A percentile compares a stretch with the other conserved stretches of the same genome.
Evolutionary conservation across 352 stramenopile species (phyloP).

Genomic region (Phytophthora macrochlamydospora): DNA sequence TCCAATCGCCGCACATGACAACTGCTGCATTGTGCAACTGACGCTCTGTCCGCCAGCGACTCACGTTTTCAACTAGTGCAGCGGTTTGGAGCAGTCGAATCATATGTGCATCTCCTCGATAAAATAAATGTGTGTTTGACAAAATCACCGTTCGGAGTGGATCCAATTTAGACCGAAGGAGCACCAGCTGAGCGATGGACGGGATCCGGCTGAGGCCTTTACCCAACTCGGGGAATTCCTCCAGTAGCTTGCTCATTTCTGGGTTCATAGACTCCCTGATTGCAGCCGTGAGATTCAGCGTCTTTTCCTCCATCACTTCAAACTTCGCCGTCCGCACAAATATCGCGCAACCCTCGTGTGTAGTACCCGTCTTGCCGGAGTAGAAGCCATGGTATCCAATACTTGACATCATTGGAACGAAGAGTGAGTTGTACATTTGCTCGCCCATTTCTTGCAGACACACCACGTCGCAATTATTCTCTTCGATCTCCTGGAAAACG

Average conservation of each 20-base stretch:
- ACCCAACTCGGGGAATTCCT: constrained; percentile 58
- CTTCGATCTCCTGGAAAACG: constrained; percentile 73
- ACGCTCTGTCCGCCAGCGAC: constrained; percentile 23
- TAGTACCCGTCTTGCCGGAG: constrained; percentile 69
- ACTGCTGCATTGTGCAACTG: constrained; percentile 37
- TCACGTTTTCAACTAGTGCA: constrained; percentile 47
- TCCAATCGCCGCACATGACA: constrained; percentile 75
- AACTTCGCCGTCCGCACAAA: constrained; percentile 52
- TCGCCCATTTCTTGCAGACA: constrained; percentile 82
- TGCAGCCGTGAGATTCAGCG: constrained; percentile 44
- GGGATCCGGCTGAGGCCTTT: constrained; percentile 58
- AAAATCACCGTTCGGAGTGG: constrained; percentile 40
- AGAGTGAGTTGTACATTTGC: constrained; percentile 56
- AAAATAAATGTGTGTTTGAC: constrained; percentile 82
- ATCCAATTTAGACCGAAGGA: constrained; percentile 42
- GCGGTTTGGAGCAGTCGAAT: constrained; percentile 66
- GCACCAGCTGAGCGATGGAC: constrained; percentile 66
- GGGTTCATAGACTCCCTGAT: constrained; percentile 45
- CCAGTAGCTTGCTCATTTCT: constrained; percentile 40
- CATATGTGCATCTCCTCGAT: constrained; percentile 72
- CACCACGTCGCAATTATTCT: constrained; percentile 64
- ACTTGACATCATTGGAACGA: constrained; percentile 55
- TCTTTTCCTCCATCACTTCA: constrained; percentile 51
- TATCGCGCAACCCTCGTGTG: constrained; percentile 69
- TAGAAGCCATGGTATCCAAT: constrained; percentile 63